These are phyloP conservation scores for Lepraria neglecta DNA, from an alignment of 495 filamentous ascomycete genomes.

Conservation along the genomic window DNA sequence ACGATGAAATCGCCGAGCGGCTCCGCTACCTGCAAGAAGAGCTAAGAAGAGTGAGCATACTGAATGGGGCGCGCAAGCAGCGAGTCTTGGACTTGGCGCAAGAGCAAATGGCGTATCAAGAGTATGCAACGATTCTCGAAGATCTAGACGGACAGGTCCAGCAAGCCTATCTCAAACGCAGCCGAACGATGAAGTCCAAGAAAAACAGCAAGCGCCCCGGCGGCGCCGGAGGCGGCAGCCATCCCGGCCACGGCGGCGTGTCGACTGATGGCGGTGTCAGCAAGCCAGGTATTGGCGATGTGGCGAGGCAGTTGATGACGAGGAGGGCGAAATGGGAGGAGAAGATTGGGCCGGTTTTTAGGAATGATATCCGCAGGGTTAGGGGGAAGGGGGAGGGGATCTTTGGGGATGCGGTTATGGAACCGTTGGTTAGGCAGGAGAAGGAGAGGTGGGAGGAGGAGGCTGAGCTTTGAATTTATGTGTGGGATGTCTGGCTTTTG, in stretches of 20 bases:
- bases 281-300: conserved; percentile 82
- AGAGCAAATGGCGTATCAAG: conserved; percentile 88
- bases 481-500: neutral
- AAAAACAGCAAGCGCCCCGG: conserved; percentile 77
- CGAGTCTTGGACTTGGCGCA: conserved; percentile 77
- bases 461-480: conserved; percentile 22
- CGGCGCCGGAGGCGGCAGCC: conserved; percentile 49
- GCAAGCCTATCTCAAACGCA: conserved; percentile 90
- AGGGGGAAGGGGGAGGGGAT: conserved; percentile 53
- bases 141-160: conserved; percentile 95
- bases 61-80: conserved; percentile 85
- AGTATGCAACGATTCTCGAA: conserved; percentile 93
- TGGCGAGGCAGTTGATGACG: conserved; percentile 85
- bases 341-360: conserved; percentile 79
- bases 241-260: conserved; percentile 27
- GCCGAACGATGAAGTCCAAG: conserved; percentile 89
- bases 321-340: conserved; percentile 78
- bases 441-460: conserved; percentile 71
- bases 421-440: conserved; percentile 58
- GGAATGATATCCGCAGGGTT: conserved; percentile 59
- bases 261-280: conserved; percentile 47
- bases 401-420: conserved; percentile 55
- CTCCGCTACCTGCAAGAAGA: conserved; percentile 76
- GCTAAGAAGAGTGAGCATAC: conserved; percentile 69
- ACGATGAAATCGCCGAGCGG: conserved; percentile 90